Evolutionary conservation across 2,329 filamentous ascomycete species (phyloP).

Genomic region (Dactylonectria estremocensis): DNA sequence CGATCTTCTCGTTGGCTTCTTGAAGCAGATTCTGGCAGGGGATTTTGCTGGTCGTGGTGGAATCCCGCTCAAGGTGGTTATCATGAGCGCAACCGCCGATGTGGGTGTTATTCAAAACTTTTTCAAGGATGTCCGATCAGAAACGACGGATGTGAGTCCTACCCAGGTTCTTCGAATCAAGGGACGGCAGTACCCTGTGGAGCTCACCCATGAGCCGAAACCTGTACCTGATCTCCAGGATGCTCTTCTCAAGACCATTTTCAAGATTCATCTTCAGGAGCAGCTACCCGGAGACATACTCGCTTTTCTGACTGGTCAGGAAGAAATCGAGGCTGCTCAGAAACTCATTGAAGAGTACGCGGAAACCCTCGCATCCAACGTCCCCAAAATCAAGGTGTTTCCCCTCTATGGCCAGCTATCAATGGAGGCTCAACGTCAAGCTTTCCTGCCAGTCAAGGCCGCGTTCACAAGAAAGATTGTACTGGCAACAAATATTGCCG

Average conservation of each 20-base stretch:
- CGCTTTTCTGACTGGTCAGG: slow-evolving; percentile 92
- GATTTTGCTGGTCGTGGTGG: slow-evolving; percentile 77
- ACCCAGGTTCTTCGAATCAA: slow-evolving; percentile 76
- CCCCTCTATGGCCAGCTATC: slow-evolving; percentile 93
- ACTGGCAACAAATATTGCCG: slow-evolving; percentile 96
- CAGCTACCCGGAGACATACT: slow-evolving; percentile 95
- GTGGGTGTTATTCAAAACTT: slow-evolving; percentile 84
- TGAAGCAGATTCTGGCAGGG: slow-evolving; percentile 81
- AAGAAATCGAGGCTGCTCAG: slow-evolving; percentile 89
- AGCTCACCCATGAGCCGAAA: slow-evolving; percentile 80
- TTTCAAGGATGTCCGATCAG: slow-evolving; percentile 66
- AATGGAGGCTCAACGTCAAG: slow-evolving; percentile 86
- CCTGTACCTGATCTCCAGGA: slow-evolving; percentile 88
- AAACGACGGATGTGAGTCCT: slow-evolving; percentile 32
- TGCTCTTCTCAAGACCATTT: slow-evolving; percentile 83
- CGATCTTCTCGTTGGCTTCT: slow-evolving; percentile 89
- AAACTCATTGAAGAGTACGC: slow-evolving; percentile 86
- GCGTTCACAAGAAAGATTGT: slow-evolving; percentile 89
- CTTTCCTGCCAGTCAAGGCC: slow-evolving; percentile 82
- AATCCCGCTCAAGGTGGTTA: slow-evolving; percentile 85
- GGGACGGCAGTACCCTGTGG: slow-evolving; percentile 90
- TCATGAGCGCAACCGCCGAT: slow-evolving; percentile 98
- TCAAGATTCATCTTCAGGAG: slow-evolving; percentile 89
- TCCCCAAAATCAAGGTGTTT: slow-evolving; percentile 81
- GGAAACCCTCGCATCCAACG: slow-evolving; percentile 77